phyloP scores from a whole-genome alignment of 768 basidiomycete genomes.

The Serendipita sp. region DNA sequence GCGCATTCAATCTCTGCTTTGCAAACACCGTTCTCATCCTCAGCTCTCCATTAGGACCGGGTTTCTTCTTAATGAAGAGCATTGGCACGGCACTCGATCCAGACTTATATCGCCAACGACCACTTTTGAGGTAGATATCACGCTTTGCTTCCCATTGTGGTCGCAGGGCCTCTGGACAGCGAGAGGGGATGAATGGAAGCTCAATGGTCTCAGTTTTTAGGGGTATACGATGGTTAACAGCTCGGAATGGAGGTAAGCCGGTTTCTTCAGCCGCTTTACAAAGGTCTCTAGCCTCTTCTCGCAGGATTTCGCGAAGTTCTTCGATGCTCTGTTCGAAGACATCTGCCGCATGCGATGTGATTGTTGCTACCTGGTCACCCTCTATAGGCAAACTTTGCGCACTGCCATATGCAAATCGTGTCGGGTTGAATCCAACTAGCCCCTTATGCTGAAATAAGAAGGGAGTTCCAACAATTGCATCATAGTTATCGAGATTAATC shows the following conservation, averaged over 20 bases:
- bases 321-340: constrained; percentile 7
- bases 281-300: constrained; percentile 10
- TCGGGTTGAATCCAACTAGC: constrained; percentile 1
- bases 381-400: neutral
- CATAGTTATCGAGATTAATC: neutral
- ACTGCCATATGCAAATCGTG: neutral
- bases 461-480: constrained; percentile 2
- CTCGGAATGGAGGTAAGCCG: constrained; percentile 6
- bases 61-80: constrained; percentile 21
- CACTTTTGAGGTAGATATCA: constrained; percentile 19
- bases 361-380: neutral
- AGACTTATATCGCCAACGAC: constrained; percentile 20
- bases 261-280: constrained; percentile 5
- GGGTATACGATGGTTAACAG: constrained; percentile 7
- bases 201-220: neutral
- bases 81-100: constrained; percentile 21
- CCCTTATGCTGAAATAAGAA: neutral
- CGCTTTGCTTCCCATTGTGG: constrained; percentile 5
- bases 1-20: constrained; percentile 20
- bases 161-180: constrained; percentile 5
- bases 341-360: constrained; percentile 7
- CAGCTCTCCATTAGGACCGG: constrained; percentile 11
- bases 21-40: constrained; percentile 18
- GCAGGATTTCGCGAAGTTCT: neutral
- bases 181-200: constrained; percentile 2